Conservation (phyloP, 352 stramenopile species). For the Phytophthora lateralis region DNA sequence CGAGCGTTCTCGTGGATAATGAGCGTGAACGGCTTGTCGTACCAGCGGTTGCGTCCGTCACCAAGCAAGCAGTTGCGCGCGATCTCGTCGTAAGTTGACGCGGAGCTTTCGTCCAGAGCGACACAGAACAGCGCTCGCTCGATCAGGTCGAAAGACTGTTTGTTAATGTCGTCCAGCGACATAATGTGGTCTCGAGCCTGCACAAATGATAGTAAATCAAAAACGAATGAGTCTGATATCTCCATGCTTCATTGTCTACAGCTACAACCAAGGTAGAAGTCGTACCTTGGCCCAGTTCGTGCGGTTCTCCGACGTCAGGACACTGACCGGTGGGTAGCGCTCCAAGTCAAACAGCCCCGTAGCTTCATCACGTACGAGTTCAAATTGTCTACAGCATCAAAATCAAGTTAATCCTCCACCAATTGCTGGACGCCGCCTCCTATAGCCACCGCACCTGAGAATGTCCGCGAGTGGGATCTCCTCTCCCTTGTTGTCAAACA, state of each 20-base stretch:
- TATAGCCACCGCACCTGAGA: conserved; percentile 42
- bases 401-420: background rate
- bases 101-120: conserved; percentile 90
- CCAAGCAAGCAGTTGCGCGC: conserved; percentile 84
- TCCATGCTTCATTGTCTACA: background rate
- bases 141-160: conserved; percentile 92
- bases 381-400: conserved; percentile 63
- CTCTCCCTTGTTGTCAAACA: conserved; percentile 75
- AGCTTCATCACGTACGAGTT: conserved; percentile 84
- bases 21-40: conserved; percentile 98
- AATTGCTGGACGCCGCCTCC: background rate
- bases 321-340: conserved; percentile 90
- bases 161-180: conserved; percentile 87
- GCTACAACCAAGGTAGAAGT: background rate
- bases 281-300: conserved; percentile 94
- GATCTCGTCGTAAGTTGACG: conserved; percentile 85
- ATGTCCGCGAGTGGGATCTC: conserved; percentile 80
- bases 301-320: conserved; percentile 95
- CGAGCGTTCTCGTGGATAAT: conserved; percentile 97
- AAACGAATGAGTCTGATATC: background rate
- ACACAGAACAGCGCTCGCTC: conserved; percentile 94
- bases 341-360: conserved; percentile 87
- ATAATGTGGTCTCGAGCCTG: conserved; percentile 83
- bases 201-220: background rate
- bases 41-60: conserved; percentile 96